Percentiles rank a stretch among this genome's conserved stretches.
phyloP scores from a whole-genome alignment of 1,284 basidiomycete species.

The Ceraceosorus guamensis region DNA sequence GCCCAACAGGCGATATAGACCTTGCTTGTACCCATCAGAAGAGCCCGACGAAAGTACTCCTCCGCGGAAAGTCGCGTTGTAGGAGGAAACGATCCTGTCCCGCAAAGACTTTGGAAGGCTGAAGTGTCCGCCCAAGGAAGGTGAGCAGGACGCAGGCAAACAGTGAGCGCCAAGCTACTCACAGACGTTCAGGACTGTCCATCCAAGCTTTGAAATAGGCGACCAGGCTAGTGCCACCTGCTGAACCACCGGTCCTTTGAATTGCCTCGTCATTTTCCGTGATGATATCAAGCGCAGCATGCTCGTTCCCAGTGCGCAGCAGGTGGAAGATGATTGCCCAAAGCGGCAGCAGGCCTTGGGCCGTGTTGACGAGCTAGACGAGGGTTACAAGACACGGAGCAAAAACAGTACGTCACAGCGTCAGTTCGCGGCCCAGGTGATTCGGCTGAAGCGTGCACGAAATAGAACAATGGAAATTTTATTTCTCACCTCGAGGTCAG shows the following conservation, averaged over 20 bases:
- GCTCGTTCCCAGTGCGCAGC: slow-evolving; percentile 71
- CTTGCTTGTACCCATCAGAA: slow-evolving; percentile 91
- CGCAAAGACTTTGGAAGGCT: slow-evolving; percentile 63
- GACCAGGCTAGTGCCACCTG: slow-evolving; percentile 56
- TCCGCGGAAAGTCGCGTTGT: slow-evolving; percentile 72
- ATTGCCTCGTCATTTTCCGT: slow-evolving; percentile 66
- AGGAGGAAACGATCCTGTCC: slow-evolving; percentile 76
- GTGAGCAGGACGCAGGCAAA: background rate
- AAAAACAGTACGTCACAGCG: too few relatives aligned
- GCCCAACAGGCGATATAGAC: slow-evolving; percentile 90
- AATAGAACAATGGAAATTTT: too few relatives aligned
- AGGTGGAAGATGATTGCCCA: slow-evolving; percentile 92
- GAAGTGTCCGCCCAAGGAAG: background rate
- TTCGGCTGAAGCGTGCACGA: too few relatives aligned
- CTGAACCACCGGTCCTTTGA: slow-evolving; percentile 54
- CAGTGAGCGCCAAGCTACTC: background rate
- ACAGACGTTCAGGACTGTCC: slow-evolving; percentile 50
- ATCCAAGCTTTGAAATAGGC: slow-evolving; percentile 78
- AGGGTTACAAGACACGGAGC: too few relatives aligned
- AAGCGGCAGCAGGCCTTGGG: slow-evolving; percentile 55
- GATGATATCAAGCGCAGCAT: slow-evolving; percentile 68
- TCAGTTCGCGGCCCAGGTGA: too few relatives aligned
- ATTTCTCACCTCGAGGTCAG: slow-evolving; percentile 37
- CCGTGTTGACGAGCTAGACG: slow-evolving; percentile 16
- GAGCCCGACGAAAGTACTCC: too few relatives aligned